phyloP scores from a whole-genome alignment of 306 rosid species.

The Rubus parviflorus region DNA sequence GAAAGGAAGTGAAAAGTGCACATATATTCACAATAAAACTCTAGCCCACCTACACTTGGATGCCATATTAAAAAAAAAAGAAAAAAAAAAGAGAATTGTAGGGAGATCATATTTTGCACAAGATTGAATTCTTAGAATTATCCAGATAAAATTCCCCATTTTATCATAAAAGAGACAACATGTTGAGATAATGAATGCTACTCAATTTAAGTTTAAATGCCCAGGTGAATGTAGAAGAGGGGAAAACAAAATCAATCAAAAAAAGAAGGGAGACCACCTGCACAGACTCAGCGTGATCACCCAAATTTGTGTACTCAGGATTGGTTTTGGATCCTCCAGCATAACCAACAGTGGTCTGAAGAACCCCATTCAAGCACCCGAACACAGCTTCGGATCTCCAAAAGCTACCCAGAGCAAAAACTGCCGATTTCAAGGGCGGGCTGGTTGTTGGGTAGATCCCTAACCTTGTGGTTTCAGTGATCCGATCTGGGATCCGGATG shows the following conservation, averaged over 20 bases:
- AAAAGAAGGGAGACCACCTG: constrained; percentile 45
- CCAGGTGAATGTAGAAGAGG: neutral
- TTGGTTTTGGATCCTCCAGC: constrained; percentile 81
- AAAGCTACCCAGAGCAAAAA: constrained; percentile 90
- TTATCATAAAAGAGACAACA: neutral
- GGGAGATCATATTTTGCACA: neutral
- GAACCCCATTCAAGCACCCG: constrained; percentile 84
- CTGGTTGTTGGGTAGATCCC: constrained; percentile 33
- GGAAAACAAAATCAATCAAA: neutral
- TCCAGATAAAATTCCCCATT: neutral
- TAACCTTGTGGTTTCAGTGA: constrained; percentile 33
- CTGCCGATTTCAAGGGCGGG: constrained; percentile 45
- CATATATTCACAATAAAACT: neutral
- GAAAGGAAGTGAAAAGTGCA: neutral
- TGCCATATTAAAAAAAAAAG: neutral
- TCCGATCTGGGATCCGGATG: constrained; percentile 69
- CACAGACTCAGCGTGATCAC: constrained; percentile 82
- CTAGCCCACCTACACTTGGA: neutral
- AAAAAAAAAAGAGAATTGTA: neutral
- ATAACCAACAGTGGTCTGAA: constrained; percentile 77
- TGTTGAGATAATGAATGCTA: neutral
- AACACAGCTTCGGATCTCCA: constrained; percentile 96
- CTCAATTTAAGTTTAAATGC: neutral
- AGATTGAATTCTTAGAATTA: neutral
- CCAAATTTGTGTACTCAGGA: constrained; percentile 84